Conservation (phyloP, 1,139 yeast genomes). For the Magnusiomyces paraingens region DNA sequence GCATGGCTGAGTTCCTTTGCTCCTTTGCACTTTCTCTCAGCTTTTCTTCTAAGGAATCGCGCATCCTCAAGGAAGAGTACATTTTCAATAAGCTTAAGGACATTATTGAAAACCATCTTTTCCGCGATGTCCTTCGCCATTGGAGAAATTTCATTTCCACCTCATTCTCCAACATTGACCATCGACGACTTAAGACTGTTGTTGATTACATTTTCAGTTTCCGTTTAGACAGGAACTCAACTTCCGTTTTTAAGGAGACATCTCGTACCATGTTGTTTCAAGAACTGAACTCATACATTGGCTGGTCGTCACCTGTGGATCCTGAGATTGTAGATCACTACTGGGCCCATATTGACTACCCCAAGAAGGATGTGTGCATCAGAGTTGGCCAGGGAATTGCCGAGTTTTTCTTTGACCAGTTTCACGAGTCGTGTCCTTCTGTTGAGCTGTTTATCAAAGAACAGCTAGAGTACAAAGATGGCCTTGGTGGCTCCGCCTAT, state of each 20-base stretch:
- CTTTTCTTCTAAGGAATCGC: conserved; percentile 20
- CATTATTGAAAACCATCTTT: conserved; percentile 50
- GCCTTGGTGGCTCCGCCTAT: conserved; percentile 33
- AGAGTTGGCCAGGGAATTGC: conserved; percentile 64
- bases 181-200: conserved; percentile 59
- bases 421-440: conserved; percentile 44
- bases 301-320: conserved; percentile 53
- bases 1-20: conserved; percentile 34
- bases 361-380: conserved; percentile 70
- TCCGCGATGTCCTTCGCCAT: conserved; percentile 68
- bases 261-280: conserved; percentile 55
- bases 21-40: conserved; percentile 29
- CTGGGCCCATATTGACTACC: conserved; percentile 47
- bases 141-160: conserved; percentile 80
- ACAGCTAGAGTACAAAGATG: conserved; percentile 25
- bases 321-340: conserved; percentile 45
- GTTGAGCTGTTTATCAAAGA: conserved; percentile 42
- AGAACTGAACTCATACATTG: conserved; percentile 47
- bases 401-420: conserved; percentile 47
- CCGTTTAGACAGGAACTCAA: conserved; percentile 40
- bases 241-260: conserved; percentile 63
- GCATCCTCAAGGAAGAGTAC: conserved; percentile 36
- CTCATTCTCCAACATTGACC: conserved; percentile 35
- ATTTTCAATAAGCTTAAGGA: conserved; percentile 45
- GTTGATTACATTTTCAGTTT: conserved; percentile 43